A percentile compares a stretch with the other conserved stretches of the same genome.
Evolutionary conservation across 2,329 filamentous ascomycete genomes (phyloP).

Genomic region (Parasarocladium wereldwijsianum): DNA sequence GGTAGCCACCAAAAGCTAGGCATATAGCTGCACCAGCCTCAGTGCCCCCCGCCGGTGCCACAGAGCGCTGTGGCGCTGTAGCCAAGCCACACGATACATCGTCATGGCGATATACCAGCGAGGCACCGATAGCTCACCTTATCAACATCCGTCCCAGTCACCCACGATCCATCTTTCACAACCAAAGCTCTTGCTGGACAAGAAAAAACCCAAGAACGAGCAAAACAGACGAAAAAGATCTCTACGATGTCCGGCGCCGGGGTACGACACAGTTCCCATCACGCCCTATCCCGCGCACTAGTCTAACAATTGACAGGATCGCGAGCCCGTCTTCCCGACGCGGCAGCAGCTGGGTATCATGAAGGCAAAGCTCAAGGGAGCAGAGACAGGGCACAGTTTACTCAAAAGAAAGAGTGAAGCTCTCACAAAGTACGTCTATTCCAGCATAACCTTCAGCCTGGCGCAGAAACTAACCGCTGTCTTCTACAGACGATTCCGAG

Average conservation of each 20-base stretch:
- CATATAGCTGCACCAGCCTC: too few relatives aligned
- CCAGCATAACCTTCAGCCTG: neutral
- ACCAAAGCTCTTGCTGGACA: too few relatives aligned
- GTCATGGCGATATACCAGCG: constrained; percentile 3
- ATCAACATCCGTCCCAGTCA: neutral
- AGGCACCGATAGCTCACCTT: constrained; percentile 1
- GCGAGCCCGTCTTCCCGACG: constrained; percentile 94
- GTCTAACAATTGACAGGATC: constrained; percentile 44
- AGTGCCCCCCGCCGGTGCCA: too few relatives aligned
- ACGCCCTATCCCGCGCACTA: neutral
- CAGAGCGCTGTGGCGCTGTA: too few relatives aligned
- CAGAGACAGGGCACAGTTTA: constrained; percentile 81
- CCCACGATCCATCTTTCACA: too few relatives aligned
- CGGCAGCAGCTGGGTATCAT: constrained; percentile 92
- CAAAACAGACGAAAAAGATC: neutral
- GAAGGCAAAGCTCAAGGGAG: constrained; percentile 95
- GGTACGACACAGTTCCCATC: constrained; percentile 15
- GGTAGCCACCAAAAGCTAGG: too few relatives aligned
- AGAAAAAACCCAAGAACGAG: too few relatives aligned
- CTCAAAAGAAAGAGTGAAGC: constrained; percentile 97
- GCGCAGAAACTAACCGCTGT: constrained; percentile 1
- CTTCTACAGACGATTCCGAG: constrained; percentile 65
- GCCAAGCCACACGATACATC: constrained; percentile 2
- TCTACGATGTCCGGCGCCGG: constrained; percentile 23
- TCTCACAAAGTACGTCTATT: constrained; percentile 65